Base-by-base conservation (phyloP, 2,329 filamentous ascomycete species). In the Neonectria faginata region DNA sequence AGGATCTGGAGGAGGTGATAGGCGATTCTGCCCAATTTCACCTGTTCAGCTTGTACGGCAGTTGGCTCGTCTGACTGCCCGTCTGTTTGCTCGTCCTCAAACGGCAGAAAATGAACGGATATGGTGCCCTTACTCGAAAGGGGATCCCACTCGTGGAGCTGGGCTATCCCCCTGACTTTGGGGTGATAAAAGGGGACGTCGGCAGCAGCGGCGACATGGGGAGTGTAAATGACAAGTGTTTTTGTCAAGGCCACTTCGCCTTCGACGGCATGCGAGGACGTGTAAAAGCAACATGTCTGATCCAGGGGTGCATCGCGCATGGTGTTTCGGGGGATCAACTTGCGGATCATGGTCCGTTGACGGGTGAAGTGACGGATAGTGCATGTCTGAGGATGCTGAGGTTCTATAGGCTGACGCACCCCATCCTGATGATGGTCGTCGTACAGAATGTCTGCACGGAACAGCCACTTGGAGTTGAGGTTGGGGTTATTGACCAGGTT, bases 161-260 rank as follows among this genome's bases (percentile, higher is more conserved):
- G 94, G 5, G 90, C 93, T 25, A 97, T 84, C 12, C 88, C 88
- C 56, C 84, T 85, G 22, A 97, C 90, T 57, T 86, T 84, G 22
- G 95, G 95, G 75, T 97, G 94, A 78, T 97, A 98, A 79, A 92
- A 97, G 1, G 95, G 95, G 66, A 96, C 85, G 3, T 91, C 86
- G 14, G 86, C 83, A 11, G 85, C 80, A 1, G 81, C 81, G 33
- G 84, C 77, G 9, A 88, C 84, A 78, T 97, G 94, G 8, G 95
- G 93, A 6, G 92, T 83, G 76, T 97, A 97, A 36, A 97, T 78
- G 16, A 97, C 88, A 5, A 81, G 71, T 12, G 79, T 75, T 60
- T 75, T 71, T 42, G 65, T 33, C 29, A 68, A 71, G 27, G 75
- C 73, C 20, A 79, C 74, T 44, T 65, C 67, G 55, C 70, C 59